Evolutionary conservation across 352 stramenopile genomes (phyloP).

Genomic region (Pythium aquatile): DNA sequence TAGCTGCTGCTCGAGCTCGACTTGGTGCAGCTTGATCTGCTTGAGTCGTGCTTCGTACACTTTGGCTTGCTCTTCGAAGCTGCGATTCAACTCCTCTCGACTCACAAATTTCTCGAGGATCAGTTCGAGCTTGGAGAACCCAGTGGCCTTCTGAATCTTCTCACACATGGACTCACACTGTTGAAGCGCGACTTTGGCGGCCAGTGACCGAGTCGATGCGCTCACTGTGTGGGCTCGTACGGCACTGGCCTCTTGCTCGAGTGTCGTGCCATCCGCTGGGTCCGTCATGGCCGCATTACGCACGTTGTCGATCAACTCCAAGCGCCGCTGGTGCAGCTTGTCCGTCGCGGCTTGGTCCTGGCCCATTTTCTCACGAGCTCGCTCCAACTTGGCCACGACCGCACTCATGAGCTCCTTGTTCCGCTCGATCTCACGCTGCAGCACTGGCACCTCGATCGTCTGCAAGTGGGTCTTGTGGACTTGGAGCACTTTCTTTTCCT

Average conservation of each 20-base stretch:
- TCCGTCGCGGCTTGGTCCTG: conserved; percentile 68
- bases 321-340: conserved; percentile 60
- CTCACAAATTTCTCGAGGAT: conserved; percentile 81
- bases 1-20: conserved; percentile 70
- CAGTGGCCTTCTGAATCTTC: conserved; percentile 81
- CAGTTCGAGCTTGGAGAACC: conserved; percentile 71
- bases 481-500: conserved; percentile 65
- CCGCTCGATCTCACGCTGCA: conserved; percentile 49
- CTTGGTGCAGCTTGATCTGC: conserved; percentile 75
- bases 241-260: conserved; percentile 28
- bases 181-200: conserved; percentile 71
- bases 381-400: conserved; percentile 68
- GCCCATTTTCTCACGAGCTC: conserved; percentile 54
- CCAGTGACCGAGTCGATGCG: conserved; percentile 50
- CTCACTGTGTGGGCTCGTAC: conserved; percentile 33
- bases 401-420: conserved; percentile 65
- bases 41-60: conserved; percentile 78
- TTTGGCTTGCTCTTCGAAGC: conserved; percentile 81
- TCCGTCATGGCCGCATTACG: conserved; percentile 29
- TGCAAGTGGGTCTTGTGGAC: conserved; percentile 64
- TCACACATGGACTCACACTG: conserved; percentile 83
- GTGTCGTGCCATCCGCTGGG: conserved; percentile 5
- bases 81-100: conserved; percentile 72
- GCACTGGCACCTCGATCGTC: conserved; percentile 48
- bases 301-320: conserved; percentile 77